These are phyloP conservation scores for Wallemia mellicola DNA, from an alignment of 1,284 basidiomycete species.

Conservation along the genomic window DNA sequence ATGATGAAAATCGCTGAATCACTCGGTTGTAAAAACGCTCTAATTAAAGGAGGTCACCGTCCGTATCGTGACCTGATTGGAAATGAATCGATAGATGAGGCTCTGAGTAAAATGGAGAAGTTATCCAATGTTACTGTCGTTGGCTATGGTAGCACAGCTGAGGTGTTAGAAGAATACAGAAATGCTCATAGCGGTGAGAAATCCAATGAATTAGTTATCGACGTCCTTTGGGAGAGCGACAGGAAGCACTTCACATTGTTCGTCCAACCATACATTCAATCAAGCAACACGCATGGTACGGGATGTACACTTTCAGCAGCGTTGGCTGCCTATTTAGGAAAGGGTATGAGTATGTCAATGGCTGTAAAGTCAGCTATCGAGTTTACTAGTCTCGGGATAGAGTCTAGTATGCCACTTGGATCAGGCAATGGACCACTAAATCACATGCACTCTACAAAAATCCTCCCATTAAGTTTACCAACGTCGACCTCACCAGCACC, in stretches of 20 bases:
- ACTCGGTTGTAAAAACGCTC: conserved; percentile 27
- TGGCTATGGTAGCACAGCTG: too few relatives aligned
- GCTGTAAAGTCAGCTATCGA: conserved; percentile 30
- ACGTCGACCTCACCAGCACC: conserved; percentile 33
- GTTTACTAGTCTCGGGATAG: conserved; percentile 51
- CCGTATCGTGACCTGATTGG: too few relatives aligned
- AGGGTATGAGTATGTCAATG: conserved; percentile 22
- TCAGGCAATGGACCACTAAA: conserved; percentile 60
- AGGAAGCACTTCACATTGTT: conserved; percentile 22
- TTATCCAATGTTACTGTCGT: too few relatives aligned
- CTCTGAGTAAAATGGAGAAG: not conserved
- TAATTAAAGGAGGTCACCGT: conserved; percentile 72
- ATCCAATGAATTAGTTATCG: conserved; percentile 30
- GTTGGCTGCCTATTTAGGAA: conserved; percentile 34
- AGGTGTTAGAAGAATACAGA: not conserved
- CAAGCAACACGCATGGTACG: conserved; percentile 61
- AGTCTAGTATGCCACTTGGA: conserved; percentile 37
- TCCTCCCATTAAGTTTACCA: conserved; percentile 24
- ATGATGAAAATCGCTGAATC: conserved; percentile 30
- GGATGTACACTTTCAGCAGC: conserved; percentile 75
- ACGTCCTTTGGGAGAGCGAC: conserved; percentile 28
- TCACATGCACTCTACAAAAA: conserved; percentile 37
- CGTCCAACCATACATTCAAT: conserved; percentile 32
- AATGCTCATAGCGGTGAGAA: not conserved
- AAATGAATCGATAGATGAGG: conserved; percentile 16